Percentiles rank a stretch among this genome's conserved stretches.
Evolutionary conservation across 1,284 basidiomycete species (phyloP).

Genomic region (Fomitopsis pinicola): DNA sequence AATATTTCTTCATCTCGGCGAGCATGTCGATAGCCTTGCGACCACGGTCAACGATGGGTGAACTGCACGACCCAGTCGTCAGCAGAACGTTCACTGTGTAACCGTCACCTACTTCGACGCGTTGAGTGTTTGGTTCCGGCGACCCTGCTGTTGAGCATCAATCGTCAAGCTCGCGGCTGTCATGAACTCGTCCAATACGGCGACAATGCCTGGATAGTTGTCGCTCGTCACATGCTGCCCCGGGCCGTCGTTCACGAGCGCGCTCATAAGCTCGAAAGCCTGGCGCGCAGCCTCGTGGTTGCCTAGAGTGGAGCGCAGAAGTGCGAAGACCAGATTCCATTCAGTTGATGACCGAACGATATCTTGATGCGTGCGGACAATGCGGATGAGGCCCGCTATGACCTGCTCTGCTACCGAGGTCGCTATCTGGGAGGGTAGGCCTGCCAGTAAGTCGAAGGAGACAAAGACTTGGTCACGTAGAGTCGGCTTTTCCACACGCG

Average conservation of each 20-base stretch:
- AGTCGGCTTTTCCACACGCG: slow-evolving; percentile 12
- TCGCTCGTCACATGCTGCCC: slow-evolving; percentile 66
- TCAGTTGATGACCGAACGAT: slow-evolving; percentile 89
- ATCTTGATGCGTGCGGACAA: slow-evolving; percentile 71
- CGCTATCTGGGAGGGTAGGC: slow-evolving; percentile 74
- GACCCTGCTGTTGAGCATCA: slow-evolving; percentile 52
- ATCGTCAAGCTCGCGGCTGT: slow-evolving; percentile 61
- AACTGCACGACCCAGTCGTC: slow-evolving; percentile 37
- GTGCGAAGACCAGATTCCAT: slow-evolving; percentile 90
- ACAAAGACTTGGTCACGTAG: slow-evolving; percentile 91
- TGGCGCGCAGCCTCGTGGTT: slow-evolving; percentile 87
- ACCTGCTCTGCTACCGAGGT: slow-evolving; percentile 89
- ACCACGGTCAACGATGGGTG: slow-evolving; percentile 76
- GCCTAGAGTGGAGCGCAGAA: slow-evolving; percentile 83
- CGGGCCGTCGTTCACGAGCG: slow-evolving; percentile 55
- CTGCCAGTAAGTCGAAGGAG: slow-evolving; percentile 85
- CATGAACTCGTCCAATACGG: slow-evolving; percentile 86
- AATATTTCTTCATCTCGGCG: slow-evolving; percentile 63
- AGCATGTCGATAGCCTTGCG: slow-evolving; percentile 81
- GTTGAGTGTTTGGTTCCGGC: slow-evolving; percentile 48
- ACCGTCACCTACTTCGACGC: slow-evolving; percentile 42
- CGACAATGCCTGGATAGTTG: slow-evolving; percentile 80
- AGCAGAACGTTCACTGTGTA: background rate
- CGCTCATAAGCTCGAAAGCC: slow-evolving; percentile 74
- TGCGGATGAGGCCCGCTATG: slow-evolving; percentile 75